Conservation (phyloP, 1,284 basidiomycete genomes). For the Ceratobasidium sp. region DNA sequence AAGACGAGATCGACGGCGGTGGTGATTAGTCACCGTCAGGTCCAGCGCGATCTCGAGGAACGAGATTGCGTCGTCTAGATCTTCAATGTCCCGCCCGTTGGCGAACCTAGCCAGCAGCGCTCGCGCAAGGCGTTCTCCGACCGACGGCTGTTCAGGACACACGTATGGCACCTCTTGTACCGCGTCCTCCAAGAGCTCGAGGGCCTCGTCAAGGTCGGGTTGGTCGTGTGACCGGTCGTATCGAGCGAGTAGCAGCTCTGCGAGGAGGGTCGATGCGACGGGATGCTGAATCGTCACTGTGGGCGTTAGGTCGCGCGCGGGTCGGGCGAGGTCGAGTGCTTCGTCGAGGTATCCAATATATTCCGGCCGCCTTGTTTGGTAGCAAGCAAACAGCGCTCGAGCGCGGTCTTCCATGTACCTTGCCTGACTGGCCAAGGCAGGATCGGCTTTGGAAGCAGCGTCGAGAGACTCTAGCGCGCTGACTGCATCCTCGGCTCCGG, state of each 20-base stretch:
- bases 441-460: not conserved
- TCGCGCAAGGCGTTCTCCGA: constrained; percentile 17
- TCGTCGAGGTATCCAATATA: not conserved
- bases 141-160: constrained; percentile 24
- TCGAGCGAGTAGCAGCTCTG: constrained; percentile 29
- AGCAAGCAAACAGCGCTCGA: constrained; percentile 24
- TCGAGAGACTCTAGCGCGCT: constrained; percentile 14
- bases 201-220: constrained; percentile 8
- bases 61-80: constrained; percentile 26
- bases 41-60: constrained; percentile 21
- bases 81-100: not conserved
- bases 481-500: not conserved
- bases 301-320: not conserved
- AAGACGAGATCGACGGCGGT: constrained; percentile 15
- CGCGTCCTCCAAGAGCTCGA: constrained; percentile 10
- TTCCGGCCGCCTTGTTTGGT: constrained; percentile 8
- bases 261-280: constrained; percentile 18
- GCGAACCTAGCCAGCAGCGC: constrained; percentile 17
- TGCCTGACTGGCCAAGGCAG: not conserved
- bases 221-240: constrained; percentile 16
- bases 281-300: constrained; percentile 3
- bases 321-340: constrained; percentile 3
- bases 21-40: constrained; percentile 11
- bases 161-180: constrained; percentile 25
- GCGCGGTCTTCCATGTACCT: constrained; percentile 5